phyloP scores from a whole-genome alignment of 2,329 filamentous ascomycete genomes.

The Stenocarpella maydis region DNA sequence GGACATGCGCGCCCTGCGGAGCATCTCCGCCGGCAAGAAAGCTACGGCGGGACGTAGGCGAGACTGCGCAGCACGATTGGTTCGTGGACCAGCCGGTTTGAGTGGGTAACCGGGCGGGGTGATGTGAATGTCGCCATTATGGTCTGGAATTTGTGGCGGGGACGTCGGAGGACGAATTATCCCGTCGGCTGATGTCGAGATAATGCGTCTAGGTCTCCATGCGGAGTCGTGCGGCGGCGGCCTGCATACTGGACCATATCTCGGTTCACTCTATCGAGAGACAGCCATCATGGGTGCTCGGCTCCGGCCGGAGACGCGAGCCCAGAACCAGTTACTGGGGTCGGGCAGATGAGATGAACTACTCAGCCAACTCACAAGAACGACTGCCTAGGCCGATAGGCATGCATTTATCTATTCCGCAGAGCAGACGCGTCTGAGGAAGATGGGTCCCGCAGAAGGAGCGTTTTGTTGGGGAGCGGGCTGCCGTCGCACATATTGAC shows the following conservation, averaged over 20 bases:
- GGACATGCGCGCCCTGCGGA: neutral
- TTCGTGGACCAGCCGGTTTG: constrained; percentile 5
- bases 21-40: neutral
- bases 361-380: neutral
- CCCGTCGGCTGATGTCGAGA: constrained; percentile 15
- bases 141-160: neutral
- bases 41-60: neutral
- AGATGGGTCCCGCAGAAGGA: constrained; percentile 2
- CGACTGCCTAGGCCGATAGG: neutral
- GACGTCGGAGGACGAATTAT: constrained; percentile 2
- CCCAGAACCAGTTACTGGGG: neutral
- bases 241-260: neutral
- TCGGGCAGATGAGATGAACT: neutral
- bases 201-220: neutral
- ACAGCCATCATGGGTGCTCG: neutral
- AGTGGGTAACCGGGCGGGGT: constrained; percentile 1
- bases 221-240: neutral
- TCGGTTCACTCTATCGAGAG: neutral
- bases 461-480: constrained; percentile 8
- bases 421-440: neutral
- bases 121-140: neutral
- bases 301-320: neutral
- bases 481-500: neutral
- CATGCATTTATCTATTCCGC: neutral
- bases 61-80: neutral